These are phyloP conservation scores for Phytopythium aichiense DNA, from an alignment of 352 stramenopile genomes.

Conservation along the genomic window DNA sequence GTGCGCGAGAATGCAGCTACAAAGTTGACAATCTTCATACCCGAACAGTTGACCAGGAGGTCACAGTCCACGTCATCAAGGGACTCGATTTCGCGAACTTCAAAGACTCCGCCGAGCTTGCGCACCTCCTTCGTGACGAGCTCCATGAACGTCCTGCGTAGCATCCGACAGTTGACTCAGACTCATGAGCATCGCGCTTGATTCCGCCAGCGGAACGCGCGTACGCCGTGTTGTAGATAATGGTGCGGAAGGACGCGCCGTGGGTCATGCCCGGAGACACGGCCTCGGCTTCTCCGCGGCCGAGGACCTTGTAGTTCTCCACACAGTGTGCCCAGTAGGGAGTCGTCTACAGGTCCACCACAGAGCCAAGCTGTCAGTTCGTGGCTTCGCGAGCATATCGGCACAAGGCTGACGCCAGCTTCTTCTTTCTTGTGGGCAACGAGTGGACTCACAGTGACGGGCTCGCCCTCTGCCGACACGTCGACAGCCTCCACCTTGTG, in stretches of 20 bases:
- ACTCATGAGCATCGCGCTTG: neutral
- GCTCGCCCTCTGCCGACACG: slow-evolving; percentile 28
- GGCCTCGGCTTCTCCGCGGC: slow-evolving; percentile 25
- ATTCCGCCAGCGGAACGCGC: neutral
- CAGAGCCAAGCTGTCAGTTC: neutral
- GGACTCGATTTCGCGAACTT: slow-evolving; percentile 28
- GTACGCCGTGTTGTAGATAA: slow-evolving; percentile 63
- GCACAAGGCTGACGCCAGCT: neutral
- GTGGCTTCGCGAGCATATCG: neutral
- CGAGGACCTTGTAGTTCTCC: slow-evolving; percentile 47
- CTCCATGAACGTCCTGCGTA: slow-evolving; percentile 41
- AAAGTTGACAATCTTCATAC: slow-evolving; percentile 8
- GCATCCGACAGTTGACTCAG: slow-evolving; percentile 2
- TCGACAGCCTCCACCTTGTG: slow-evolving; percentile 50
- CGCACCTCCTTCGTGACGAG: slow-evolving; percentile 43
- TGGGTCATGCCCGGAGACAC: slow-evolving; percentile 39
- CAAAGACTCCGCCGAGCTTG: slow-evolving; percentile 41
- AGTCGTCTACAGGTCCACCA: slow-evolving; percentile 15
- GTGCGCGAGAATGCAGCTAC: no score
- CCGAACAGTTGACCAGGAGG: slow-evolving; percentile 61
- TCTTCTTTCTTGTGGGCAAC: neutral
- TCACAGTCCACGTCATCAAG: slow-evolving; percentile 42
- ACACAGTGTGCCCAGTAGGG: slow-evolving; percentile 72
- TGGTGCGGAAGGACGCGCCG: slow-evolving; percentile 47
- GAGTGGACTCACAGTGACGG: slow-evolving; percentile 22